A percentile compares a stretch with the other conserved stretches of the same genome.
Conservation (phyloP, 1,139 yeast species). For the Schizosaccharomyces versatilis region DNA sequence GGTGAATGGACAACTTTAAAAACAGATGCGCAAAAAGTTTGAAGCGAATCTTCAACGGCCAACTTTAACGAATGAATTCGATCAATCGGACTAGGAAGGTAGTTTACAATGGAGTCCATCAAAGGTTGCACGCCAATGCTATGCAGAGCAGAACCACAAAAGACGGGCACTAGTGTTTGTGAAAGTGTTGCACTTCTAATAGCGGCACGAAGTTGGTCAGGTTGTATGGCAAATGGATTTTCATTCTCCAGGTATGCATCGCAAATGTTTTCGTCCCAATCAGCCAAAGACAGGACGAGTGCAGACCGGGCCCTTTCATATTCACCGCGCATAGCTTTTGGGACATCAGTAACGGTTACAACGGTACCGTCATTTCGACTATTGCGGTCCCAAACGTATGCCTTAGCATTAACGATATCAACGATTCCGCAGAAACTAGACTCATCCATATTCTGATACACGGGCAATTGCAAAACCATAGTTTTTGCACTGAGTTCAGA, state of each 20-base stretch:
- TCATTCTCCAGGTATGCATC: slow-evolving; percentile 46
- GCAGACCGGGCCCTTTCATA: slow-evolving; percentile 43
- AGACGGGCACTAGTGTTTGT: slow-evolving; percentile 46
- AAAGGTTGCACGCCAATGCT: slow-evolving; percentile 91
- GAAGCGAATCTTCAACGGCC: background rate
- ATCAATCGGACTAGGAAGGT: slow-evolving; percentile 55
- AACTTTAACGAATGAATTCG: background rate
- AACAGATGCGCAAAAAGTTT: slow-evolving; percentile 49
- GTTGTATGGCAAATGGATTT: slow-evolving; percentile 22
- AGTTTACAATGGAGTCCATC: slow-evolving; percentile 57
- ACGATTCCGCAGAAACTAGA: slow-evolving; percentile 50
- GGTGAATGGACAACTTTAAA: slow-evolving; percentile 81
- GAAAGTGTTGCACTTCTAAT: slow-evolving; percentile 40
- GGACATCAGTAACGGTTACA: slow-evolving; percentile 29
- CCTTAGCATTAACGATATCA: slow-evolving; percentile 50
- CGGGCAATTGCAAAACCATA: slow-evolving; percentile 60
- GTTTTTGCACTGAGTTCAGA: slow-evolving; percentile 42
- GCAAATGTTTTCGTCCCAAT: slow-evolving; percentile 52
- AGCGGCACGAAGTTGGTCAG: slow-evolving; percentile 30
- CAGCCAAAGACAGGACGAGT: slow-evolving; percentile 63
- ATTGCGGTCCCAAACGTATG: slow-evolving; percentile 39
- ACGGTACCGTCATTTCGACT: slow-evolving; percentile 27
- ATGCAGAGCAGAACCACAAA: slow-evolving; percentile 81
- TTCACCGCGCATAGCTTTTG: slow-evolving; percentile 24
- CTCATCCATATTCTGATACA: slow-evolving; percentile 24